These are phyloP conservation scores for Tetraselmis chui DNA, from an alignment of 139 green algal genomes.

Conservation along the genomic window DNA sequence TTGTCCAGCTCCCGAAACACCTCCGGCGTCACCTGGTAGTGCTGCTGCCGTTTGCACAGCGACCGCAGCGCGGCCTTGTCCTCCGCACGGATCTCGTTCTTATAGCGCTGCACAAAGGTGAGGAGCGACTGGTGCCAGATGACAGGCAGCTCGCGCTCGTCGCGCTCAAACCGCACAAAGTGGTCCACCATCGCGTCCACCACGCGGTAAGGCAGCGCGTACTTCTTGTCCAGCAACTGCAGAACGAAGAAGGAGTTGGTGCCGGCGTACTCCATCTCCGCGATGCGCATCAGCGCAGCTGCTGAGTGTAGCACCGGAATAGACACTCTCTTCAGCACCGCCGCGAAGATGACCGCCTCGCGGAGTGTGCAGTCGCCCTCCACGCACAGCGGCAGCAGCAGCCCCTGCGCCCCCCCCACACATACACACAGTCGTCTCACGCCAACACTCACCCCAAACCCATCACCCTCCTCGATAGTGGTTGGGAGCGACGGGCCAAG, in stretches of 20 bases:
- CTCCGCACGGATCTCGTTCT: slow-evolving; percentile 76
- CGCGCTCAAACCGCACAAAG: slow-evolving; percentile 69
- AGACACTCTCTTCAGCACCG: slow-evolving; percentile 69
- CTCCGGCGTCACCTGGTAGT: slow-evolving; percentile 88
- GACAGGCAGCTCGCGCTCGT: slow-evolving; percentile 87
- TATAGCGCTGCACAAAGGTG: slow-evolving; percentile 91
- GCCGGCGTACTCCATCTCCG: slow-evolving; percentile 86
- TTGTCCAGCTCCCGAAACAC: slow-evolving; percentile 81
- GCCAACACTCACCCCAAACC: too few relatives aligned
- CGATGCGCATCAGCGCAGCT: slow-evolving; percentile 82
- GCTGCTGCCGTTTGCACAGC: slow-evolving; percentile 73
- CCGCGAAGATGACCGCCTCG: slow-evolving; percentile 91
- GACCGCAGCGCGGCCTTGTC: slow-evolving; percentile 70
- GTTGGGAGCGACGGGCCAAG: too few relatives aligned
- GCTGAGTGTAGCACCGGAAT: slow-evolving; percentile 90
- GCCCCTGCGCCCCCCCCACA: slow-evolving; percentile 56
- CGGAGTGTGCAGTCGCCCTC: slow-evolving; percentile 76
- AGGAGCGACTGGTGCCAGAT: slow-evolving; percentile 97
- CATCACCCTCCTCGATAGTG: too few relatives aligned
- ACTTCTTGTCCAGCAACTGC: slow-evolving; percentile 98
- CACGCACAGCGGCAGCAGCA: slow-evolving; percentile 84
- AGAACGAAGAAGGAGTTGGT: slow-evolving; percentile 96
- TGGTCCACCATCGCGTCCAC: slow-evolving; percentile 64
- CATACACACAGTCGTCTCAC: too few relatives aligned
- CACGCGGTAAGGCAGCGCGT: slow-evolving; percentile 89